Evolutionary conservation across 768 basidiomycete species (phyloP).

Genomic region (Leccinum obscurum): DNA sequence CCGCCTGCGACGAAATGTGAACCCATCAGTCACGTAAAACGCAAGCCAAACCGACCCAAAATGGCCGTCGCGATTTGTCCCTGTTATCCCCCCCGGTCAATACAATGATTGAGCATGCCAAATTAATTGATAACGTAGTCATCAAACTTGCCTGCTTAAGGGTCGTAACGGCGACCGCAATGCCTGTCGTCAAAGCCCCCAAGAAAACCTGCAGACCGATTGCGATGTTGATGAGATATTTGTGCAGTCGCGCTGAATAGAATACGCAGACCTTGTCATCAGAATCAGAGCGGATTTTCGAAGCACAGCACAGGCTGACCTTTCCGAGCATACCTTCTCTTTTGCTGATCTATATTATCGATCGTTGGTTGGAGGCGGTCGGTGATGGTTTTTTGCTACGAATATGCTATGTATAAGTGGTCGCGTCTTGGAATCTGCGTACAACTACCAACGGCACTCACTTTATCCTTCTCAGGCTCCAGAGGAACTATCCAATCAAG

Average conservation of each 20-base stretch:
- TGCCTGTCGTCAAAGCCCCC: slow-evolving; percentile 65
- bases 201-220: slow-evolving; percentile 64
- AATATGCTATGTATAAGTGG: not conserved
- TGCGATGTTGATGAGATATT: slow-evolving; percentile 43
- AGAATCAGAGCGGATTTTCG: slow-evolving; percentile 6
- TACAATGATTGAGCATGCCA: not conserved
- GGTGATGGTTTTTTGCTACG: slow-evolving; percentile 36
- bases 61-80: slow-evolving; percentile 40
- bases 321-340: slow-evolving; percentile 46
- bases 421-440: not conserved
- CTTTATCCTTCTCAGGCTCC: not conserved
- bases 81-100: not conserved
- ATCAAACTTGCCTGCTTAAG: slow-evolving; percentile 41
- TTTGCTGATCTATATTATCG: slow-evolving; percentile 44
- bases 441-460: not conserved
- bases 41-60: slow-evolving; percentile 33
- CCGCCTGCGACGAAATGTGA: slow-evolving; percentile 44
- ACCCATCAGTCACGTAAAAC: not conserved
- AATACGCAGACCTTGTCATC: not conserved
- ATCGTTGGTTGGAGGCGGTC: slow-evolving; percentile 60
- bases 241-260: slow-evolving; percentile 16
- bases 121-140: too few species aligned
- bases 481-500: slow-evolving; percentile 28
- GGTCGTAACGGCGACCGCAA: slow-evolving; percentile 47
- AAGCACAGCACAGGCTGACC: slow-evolving; percentile 30